Evolutionary conservation across 148 eudicot genomes (phyloP), one percentile per base, ranked within the genome.

Genomic region (Gaultheria prostrata): DNA sequence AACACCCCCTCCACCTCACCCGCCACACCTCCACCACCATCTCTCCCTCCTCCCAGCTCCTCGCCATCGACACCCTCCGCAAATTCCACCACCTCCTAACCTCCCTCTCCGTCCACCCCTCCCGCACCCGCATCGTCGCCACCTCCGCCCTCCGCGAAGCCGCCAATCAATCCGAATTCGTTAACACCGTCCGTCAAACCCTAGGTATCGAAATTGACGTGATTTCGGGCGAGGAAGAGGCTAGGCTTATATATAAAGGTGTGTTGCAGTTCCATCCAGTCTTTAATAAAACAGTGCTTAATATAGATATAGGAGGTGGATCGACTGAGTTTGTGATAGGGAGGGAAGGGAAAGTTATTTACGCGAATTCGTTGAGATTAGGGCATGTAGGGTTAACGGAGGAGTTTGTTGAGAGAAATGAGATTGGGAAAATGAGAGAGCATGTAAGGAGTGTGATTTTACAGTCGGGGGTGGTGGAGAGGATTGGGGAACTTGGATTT

Each of bases 261-360:
- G 89, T 91, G 17, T 83, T 89, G 17, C 93, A 92, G 45, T 93
- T 91, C 77, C 82, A 49, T 49, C 87, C 91, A 0, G 79, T 90
- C 83, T 86, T 48, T 61, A 46, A 80, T 71, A 79, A 79, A 14
- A 90, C 56, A 48, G 90, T 89, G 7, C 87, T 94, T 1, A 76
- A 59, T 15, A 57, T 93, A 20, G 98, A 94, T 82, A 94, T 93
- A 61, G 98, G 95, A 12, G 98, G 95, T 54, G 98, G 95, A 13
- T 94, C 98, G 0, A 90, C 92, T 57, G 98, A 94, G 70, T 91
- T 94, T 76, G 88, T 89, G 4, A 54, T 94, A 21, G 95, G 91
- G 54, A 53, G 43, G 54, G 8, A 61, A 20, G 98, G 94, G 9
- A 33, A 63, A 28, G 90, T 91, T 74, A 21, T 85, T 15, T 89